Evolutionary conservation across 805 yeast species (phyloP), one percentile per base, ranked within the genome.

Genomic region (Monosporozyma yasuniensis): DNA sequence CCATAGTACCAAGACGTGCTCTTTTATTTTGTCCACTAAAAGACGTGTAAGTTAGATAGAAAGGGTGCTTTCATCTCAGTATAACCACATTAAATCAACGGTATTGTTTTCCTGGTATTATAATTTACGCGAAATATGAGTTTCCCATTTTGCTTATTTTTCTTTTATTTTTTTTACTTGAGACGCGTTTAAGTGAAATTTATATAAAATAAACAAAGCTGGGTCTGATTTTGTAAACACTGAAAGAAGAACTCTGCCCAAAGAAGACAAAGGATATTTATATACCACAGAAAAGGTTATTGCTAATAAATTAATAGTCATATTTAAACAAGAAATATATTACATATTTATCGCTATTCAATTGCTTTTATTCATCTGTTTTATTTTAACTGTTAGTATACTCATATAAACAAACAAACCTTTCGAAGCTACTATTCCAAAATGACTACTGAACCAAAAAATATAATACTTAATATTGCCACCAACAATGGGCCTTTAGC

Each of bases 401-500:
- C 38, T n/a, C n/a, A n/a, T n/a, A n/a, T n/a, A n/a, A n/a, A 22
- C 46, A 28, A 25, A 35, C 4, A 14, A 32, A 32, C 7, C 21
- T 8, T 4, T 10, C 27, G 12, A 32, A 6, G 16, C 21, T 42
- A 25, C 5, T 3, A 42, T 21, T 6, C 19, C 37, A 44, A 23
- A 35, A 41, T 42, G 46, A 22, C 23, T 22, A 42, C 46, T 32
- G 47, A 50, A 39, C 44, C 47, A 47, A 44, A 48, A 12, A 44
- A 38, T 11, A 38, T 38, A 21, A 44, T 46, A 25, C 51, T 56
- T 27, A 54, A 58, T 46, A 52, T 63, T 11, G 53, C 63, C 19
- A 73, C 86, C 2, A 81, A 79, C 52, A 82, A 82, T 61, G 95
- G 96, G 2, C 96, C 96, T 1, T 71, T 89, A 52, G 95, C 95